These are phyloP conservation scores for Sclerotinia spermophila DNA, from an alignment of 2,329 filamentous ascomycete species.

Conservation along the genomic window DNA sequence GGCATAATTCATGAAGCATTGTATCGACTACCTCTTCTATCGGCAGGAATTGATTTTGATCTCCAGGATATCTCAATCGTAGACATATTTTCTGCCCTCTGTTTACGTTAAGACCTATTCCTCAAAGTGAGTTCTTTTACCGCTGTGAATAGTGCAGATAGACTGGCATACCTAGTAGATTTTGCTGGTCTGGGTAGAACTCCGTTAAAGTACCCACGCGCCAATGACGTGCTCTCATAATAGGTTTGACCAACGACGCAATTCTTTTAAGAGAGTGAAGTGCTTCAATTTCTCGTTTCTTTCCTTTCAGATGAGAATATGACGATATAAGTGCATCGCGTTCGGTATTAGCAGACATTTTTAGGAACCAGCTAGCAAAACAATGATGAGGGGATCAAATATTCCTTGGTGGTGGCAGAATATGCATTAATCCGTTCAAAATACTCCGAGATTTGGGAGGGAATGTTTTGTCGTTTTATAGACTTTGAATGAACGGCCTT, in stretches of 20 bases:
- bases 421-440: background rate
- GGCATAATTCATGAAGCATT: slow-evolving; percentile 90
- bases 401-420: background rate
- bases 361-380: background rate
- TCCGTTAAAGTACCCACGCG: slow-evolving; percentile 75
- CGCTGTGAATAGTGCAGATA: background rate
- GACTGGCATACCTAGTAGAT: slow-evolving; percentile 59
- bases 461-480: background rate
- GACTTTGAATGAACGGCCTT: background rate
- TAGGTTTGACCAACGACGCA: slow-evolving; percentile 86
- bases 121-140: background rate
- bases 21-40: slow-evolving; percentile 82
- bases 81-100: slow-evolving; percentile 75
- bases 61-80: slow-evolving; percentile 71
- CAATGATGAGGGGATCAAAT: background rate
- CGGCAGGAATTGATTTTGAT: slow-evolving; percentile 73
- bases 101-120: slow-evolving; percentile 70
- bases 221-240: slow-evolving; percentile 87
- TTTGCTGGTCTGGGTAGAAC: slow-evolving; percentile 73
- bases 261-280: slow-evolving; percentile 68
- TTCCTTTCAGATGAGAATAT: slow-evolving; percentile 51
- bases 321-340: slow-evolving; percentile 46
- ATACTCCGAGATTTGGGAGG: background rate
- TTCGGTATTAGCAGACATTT: slow-evolving; percentile 23
- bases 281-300: slow-evolving; percentile 48